A percentile compares a stretch with the other conserved stretches of the same genome.
phyloP scores from a whole-genome alignment of 257 asterid genomes.

The Cinchona pubescens region DNA sequence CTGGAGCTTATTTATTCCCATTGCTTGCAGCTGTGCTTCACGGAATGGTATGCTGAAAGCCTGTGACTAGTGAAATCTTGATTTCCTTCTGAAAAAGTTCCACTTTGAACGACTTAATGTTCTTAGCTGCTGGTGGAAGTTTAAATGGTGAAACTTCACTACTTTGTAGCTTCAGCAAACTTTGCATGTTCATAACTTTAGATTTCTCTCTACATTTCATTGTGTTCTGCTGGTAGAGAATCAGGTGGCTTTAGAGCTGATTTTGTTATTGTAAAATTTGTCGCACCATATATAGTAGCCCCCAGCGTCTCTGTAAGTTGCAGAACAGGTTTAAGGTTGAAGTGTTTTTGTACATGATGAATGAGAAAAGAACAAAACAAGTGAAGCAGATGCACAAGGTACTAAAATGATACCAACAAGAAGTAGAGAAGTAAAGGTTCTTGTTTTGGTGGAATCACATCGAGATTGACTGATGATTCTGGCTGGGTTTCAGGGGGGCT shows the following conservation, averaged over 20 bases:
- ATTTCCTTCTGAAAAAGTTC: constrained; percentile 85
- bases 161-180: background rate
- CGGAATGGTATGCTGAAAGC: constrained; percentile 91
- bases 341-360: background rate
- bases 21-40: constrained; percentile 70
- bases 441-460: background rate
- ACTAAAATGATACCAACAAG: background rate
- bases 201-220: background rate
- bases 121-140: background rate
- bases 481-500: background rate
- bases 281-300: background rate
- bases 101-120: constrained; percentile 41
- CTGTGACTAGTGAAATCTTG: constrained; percentile 88
- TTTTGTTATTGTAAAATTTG: background rate
- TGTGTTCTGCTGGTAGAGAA: background rate
- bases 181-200: background rate
- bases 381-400: background rate
- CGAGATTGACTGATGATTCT: background rate
- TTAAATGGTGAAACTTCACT: background rate
- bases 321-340: background rate
- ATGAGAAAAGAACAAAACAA: background rate
- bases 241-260: background rate
- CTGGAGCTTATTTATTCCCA: constrained; percentile 7
- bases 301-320: background rate
- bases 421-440: background rate